These are phyloP conservation scores for Cydonia oblonga DNA, from an alignment of 331 rosid genomes.

Conservation along the genomic window DNA sequence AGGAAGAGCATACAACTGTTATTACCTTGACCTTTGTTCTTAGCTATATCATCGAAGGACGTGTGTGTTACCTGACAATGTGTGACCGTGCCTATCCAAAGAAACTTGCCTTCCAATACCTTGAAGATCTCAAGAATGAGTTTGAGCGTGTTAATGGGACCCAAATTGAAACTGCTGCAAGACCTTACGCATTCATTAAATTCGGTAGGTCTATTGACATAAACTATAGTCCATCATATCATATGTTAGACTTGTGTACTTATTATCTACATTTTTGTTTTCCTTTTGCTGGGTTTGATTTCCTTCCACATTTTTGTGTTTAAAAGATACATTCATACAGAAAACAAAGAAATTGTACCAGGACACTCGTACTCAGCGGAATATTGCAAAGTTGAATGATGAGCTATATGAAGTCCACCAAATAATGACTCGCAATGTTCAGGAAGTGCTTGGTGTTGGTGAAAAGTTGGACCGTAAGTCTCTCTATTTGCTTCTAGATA, in stretches of 20 bases:
- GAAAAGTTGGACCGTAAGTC: constrained; percentile 98
- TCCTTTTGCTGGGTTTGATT: constrained; percentile 17
- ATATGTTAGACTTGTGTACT: background rate
- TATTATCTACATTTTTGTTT: background rate
- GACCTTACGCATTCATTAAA: constrained; percentile 97
- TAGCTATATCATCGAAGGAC: constrained; percentile 88
- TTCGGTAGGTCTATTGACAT: constrained; percentile 47
- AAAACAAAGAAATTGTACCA: constrained; percentile 96
- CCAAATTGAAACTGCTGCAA: constrained; percentile 96
- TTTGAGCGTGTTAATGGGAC: constrained; percentile 86
- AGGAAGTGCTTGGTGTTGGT: constrained; percentile 99
- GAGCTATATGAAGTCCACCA: constrained; percentile 99
- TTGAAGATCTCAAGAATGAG: constrained; percentile 93
- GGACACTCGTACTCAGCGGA: constrained; percentile 94
- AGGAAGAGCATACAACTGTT: background rate
- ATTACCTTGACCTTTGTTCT: constrained; percentile 49
- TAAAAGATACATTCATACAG: constrained; percentile 83
- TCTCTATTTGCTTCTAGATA: constrained; percentile 6
- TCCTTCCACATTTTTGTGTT: constrained; percentile 22
- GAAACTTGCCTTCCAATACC: constrained; percentile 96
- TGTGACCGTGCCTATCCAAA: constrained; percentile 95
- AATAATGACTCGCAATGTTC: constrained; percentile 98
- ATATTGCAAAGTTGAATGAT: constrained; percentile 95
- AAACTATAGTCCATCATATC: background rate
- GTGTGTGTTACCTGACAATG: constrained; percentile 96